These are phyloP conservation scores for Didymella sp. DNA, from an alignment of 2,329 filamentous ascomycete genomes.

Conservation along the genomic window DNA sequence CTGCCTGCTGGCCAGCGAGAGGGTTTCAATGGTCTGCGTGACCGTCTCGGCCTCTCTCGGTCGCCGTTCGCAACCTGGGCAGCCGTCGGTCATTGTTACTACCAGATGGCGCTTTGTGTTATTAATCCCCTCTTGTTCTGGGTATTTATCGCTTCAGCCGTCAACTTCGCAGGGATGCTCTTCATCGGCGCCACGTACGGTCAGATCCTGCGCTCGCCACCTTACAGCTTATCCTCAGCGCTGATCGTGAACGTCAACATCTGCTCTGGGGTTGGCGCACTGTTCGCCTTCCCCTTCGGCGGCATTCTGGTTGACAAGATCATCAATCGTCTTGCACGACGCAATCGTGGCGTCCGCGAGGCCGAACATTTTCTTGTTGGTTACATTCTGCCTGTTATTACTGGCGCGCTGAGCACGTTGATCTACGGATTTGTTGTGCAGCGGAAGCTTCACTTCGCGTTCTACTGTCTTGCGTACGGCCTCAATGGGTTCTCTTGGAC, in stretches of 20 bases:
- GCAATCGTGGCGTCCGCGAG: conserved; percentile 40
- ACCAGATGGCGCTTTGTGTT: conserved; percentile 39
- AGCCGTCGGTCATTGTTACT: conserved; percentile 32
- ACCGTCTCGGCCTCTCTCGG: conserved; percentile 29
- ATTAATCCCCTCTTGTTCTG: conserved; percentile 44
- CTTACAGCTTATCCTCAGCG: conserved; percentile 31
- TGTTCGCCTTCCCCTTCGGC: conserved; percentile 27
- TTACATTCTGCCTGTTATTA: conserved; percentile 37
- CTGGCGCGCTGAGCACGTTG: conserved; percentile 31
- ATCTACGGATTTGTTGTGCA: conserved; percentile 38
- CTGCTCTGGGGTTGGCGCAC: conserved; percentile 27
- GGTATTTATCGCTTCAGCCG: conserved; percentile 34
- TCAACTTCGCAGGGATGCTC: conserved; percentile 42
- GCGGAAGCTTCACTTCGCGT: conserved; percentile 17
- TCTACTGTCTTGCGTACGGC: conserved; percentile 39
- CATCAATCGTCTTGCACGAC: conserved; percentile 28
- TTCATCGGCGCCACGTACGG: conserved; percentile 40
- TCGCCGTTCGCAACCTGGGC: conserved; percentile 38
- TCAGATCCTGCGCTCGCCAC: conserved; percentile 26
- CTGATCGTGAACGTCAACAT: conserved; percentile 32
- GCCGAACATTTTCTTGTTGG: conserved; percentile 43
- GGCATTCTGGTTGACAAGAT: conserved; percentile 20
- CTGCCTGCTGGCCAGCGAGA: conserved; percentile 14
- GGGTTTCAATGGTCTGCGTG: conserved; percentile 18
- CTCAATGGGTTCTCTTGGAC: conserved; percentile 40